Conservation (phyloP, 208 protist genomes). For the Trypanosoma avium region DNA sequence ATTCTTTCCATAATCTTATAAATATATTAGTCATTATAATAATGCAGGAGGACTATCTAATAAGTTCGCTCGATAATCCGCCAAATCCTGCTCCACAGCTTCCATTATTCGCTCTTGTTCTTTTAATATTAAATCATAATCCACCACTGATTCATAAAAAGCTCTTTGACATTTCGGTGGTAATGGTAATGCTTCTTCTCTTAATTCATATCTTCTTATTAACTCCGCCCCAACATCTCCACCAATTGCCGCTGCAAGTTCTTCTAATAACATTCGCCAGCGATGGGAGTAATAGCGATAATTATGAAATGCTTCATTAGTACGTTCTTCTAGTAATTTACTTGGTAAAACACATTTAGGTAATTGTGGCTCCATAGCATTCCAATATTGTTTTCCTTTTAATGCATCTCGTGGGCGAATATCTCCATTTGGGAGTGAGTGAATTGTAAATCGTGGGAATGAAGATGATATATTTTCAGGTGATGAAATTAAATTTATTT, state of each 20-base stretch:
- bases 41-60: neutral
- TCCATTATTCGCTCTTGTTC: slow-evolving; percentile 27
- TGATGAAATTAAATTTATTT: no score
- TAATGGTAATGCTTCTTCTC: slow-evolving; percentile 17
- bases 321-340: slow-evolving; percentile 41
- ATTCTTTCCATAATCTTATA: neutral
- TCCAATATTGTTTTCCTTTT: slow-evolving; percentile 32
- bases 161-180: slow-evolving; percentile 18
- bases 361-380: slow-evolving; percentile 6
- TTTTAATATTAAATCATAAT: slow-evolving; percentile 28
- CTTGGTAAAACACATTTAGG: slow-evolving; percentile 24
- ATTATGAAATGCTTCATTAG: slow-evolving; percentile 28
- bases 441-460: slow-evolving; percentile 35
- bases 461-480: neutral
- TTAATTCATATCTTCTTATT: slow-evolving; percentile 12
- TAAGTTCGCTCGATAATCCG: neutral
- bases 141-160: slow-evolving; percentile 33
- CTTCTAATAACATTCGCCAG: slow-evolving; percentile 34
- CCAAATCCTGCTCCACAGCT: slow-evolving; percentile 3
- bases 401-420: slow-evolving; percentile 38
- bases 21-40: neutral
- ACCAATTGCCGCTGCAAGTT: slow-evolving; percentile 17
- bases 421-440: slow-evolving; percentile 48
- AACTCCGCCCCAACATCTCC: slow-evolving; percentile 26
- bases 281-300: slow-evolving; percentile 48